Evolutionary conservation across 495 filamentous ascomycete species (phyloP).

Genomic region (Penicillium cataractarum): DNA sequence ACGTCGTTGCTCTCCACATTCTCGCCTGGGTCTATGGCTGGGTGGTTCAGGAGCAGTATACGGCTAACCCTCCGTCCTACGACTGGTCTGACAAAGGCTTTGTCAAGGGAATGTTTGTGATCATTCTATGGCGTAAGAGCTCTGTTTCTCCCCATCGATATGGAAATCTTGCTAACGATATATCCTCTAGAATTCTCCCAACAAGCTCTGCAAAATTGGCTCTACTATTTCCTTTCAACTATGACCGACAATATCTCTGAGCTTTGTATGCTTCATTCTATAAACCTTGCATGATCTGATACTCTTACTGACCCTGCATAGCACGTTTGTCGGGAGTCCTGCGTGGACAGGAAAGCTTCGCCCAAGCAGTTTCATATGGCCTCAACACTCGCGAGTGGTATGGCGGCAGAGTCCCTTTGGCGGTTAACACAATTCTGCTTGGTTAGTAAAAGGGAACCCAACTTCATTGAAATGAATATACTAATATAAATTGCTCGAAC

Average conservation of each 20-base stretch:
- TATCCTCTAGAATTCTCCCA: conserved; percentile 39
- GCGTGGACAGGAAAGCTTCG: conserved; percentile 63
- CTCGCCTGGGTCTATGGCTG: conserved; percentile 51
- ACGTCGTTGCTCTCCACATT: conserved; percentile 45
- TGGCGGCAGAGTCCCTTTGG: conserved; percentile 51
- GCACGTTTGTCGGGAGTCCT: conserved; percentile 62
- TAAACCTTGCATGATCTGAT: no score
- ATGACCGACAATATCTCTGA: conserved; percentile 60
- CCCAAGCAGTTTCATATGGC: conserved; percentile 63
- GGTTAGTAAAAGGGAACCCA: conserved; percentile 29
- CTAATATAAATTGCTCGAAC: neutral
- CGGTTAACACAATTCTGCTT: conserved; percentile 53
- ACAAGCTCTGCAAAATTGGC: conserved; percentile 52
- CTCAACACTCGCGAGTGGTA: conserved; percentile 52
- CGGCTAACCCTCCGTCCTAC: conserved; percentile 41
- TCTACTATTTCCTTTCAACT: conserved; percentile 63
- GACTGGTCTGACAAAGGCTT: conserved; percentile 51
- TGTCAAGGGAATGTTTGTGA: conserved; percentile 48
- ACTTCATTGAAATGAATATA: neutral
- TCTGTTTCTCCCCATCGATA: neutral
- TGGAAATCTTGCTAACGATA: neutral
- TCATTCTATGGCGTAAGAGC: conserved; percentile 46
- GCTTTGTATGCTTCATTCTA: conserved; percentile 41
- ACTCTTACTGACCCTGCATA: no score
- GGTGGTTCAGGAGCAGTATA: conserved; percentile 55